A percentile compares a stretch with the other conserved stretches of the same genome.
Evolutionary conservation across 169 alveolate genomes (phyloP).

Genomic region (Plasmodium gallinaceum): DNA sequence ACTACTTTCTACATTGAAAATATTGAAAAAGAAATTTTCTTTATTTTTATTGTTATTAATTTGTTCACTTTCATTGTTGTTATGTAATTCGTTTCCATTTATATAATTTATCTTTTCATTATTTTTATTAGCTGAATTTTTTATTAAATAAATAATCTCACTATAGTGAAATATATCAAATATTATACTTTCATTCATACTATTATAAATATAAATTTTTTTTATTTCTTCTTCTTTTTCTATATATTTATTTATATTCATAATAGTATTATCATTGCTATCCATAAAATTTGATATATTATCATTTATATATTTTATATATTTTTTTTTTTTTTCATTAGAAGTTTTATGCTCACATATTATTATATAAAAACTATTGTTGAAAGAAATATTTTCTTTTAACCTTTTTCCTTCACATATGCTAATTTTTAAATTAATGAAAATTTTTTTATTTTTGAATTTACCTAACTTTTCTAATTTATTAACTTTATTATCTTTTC

Average conservation of each 20-base stretch:
- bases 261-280: slow-evolving; percentile 20
- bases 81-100: too few species aligned
- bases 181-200: slow-evolving; percentile 4
- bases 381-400: not conserved
- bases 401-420: not conserved
- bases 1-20: slow-evolving; percentile 15
- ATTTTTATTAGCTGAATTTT: not conserved
- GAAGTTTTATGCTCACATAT: slow-evolving; percentile 8
- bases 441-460: not conserved
- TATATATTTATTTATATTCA: slow-evolving; percentile 56
- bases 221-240: slow-evolving; percentile 15
- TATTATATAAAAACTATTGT: slow-evolving; percentile 11
- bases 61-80: not conserved
- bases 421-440: slow-evolving; percentile 23
- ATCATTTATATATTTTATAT: slow-evolving; percentile 18
- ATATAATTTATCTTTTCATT: not conserved
- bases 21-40: slow-evolving; percentile 31
- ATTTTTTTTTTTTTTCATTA: slow-evolving; percentile 6
- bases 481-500: not conserved
- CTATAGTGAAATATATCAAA: slow-evolving; percentile 47
- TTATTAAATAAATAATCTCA: slow-evolving; percentile 21
- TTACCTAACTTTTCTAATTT: not conserved
- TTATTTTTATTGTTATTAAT: not conserved
- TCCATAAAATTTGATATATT: slow-evolving; percentile 9
- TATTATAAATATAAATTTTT: slow-evolving; percentile 22